phyloP scores from a whole-genome alignment of 2,329 filamentous ascomycete species.

The Trichophyton verrucosum region DNA sequence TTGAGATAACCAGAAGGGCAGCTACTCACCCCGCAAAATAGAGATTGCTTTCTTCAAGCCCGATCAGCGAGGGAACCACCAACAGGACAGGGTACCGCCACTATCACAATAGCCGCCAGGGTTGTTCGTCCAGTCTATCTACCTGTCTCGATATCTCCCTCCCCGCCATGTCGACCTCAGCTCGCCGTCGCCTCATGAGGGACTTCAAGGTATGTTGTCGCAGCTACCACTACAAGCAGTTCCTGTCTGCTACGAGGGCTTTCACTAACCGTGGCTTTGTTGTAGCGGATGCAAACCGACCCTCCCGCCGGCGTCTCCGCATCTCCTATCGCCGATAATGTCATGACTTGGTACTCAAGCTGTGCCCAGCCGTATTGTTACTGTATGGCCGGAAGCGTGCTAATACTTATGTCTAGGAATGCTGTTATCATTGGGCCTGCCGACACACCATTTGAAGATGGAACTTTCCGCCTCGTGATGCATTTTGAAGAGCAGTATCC shows the following conservation, averaged over 20 bases:
- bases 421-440: constrained; percentile 95
- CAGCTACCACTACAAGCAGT: background rate
- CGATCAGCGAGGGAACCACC: too few relatives aligned
- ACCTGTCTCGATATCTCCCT: constrained; percentile 1
- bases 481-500: constrained; percentile 98
- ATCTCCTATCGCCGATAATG: constrained; percentile 88
- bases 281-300: constrained; percentile 94
- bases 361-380: constrained; percentile 1
- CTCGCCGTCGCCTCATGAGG: constrained; percentile 91
- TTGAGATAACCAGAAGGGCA: too few relatives aligned
- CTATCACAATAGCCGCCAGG: background rate
- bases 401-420: constrained; percentile 52
- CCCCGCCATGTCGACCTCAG: constrained; percentile 71
- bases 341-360: constrained; percentile 74
- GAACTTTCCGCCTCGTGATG: constrained; percentile 95
- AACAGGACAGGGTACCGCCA: background rate
- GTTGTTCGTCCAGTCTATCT: background rate
- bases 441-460: constrained; percentile 96
- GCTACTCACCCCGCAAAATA: too few relatives aligned
- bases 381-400: background rate
- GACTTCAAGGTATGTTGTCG: constrained; percentile 80
- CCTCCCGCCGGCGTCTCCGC: constrained; percentile 93
- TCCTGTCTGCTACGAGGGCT: background rate
- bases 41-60: too few relatives aligned
- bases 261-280: constrained; percentile 5